These are phyloP conservation scores for Kurtzmaniella cleridarum DNA, from an alignment of 805 yeast species.

Conservation along the genomic window DNA sequence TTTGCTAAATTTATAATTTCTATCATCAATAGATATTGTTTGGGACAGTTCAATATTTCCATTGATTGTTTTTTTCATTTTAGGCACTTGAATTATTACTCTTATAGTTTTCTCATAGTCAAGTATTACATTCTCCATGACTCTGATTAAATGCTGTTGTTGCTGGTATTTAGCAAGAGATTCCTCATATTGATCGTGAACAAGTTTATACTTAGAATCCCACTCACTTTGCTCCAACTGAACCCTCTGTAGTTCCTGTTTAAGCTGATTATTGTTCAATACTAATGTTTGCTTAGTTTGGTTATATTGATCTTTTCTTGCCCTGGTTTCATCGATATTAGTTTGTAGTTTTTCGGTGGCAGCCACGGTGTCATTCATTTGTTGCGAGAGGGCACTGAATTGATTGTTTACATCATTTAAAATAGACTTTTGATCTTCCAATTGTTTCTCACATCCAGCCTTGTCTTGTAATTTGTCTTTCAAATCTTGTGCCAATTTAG, in stretches of 20 bases:
- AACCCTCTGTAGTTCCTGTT: not conserved
- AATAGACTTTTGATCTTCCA: conserved; percentile 3
- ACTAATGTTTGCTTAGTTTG: conserved; percentile 15
- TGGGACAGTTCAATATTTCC: not conserved
- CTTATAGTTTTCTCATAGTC: conserved; percentile 21
- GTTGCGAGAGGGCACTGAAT: not conserved
- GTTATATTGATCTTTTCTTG: conserved; percentile 12
- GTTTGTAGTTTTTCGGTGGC: conserved; percentile 8
- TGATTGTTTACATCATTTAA: conserved; percentile 3
- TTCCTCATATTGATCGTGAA: conserved; percentile 14
- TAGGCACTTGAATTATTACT: conserved; percentile 12
- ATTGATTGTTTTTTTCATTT: not conserved
- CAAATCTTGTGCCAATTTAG: conserved; percentile 12
- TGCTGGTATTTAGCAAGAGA: conserved; percentile 23
- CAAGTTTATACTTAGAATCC: conserved; percentile 13
- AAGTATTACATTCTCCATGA: conserved; percentile 46
- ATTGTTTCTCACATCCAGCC: conserved; percentile 12
- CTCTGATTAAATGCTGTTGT: conserved; percentile 34
- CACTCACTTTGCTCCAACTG: conserved; percentile 11
- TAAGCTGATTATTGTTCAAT: conserved; percentile 12
- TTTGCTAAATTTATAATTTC: conserved; percentile 14
- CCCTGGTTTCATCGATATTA: conserved; percentile 13
- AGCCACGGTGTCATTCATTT: no score
- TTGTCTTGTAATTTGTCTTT: conserved; percentile 16
- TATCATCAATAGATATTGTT: conserved; percentile 3